Evolutionary conservation across 805 yeast genomes (phyloP).

Genomic region (Huiozyma naganishii): DNA sequence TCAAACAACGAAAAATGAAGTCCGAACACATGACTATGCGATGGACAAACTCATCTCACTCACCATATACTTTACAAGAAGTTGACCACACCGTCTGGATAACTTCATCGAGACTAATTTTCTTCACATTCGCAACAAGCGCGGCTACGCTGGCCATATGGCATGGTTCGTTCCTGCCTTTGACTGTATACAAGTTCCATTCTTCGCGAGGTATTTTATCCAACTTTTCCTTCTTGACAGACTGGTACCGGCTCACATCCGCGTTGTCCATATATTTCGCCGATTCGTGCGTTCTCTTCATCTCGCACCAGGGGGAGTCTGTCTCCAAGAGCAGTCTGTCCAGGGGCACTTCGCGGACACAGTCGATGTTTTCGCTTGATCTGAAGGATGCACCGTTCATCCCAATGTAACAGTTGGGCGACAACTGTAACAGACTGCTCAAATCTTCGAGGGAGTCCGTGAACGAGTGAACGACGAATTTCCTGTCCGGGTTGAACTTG

Average conservation of each 20-base stretch:
- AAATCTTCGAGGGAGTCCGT: constrained; percentile 72
- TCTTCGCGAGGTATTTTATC: constrained; percentile 17
- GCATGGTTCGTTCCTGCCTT: constrained; percentile 90
- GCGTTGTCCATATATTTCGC: constrained; percentile 39
- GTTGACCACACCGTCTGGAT: constrained; percentile 43
- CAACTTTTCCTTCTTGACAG: constrained; percentile 27
- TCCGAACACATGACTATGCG: no score
- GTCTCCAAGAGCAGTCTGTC: constrained; percentile 74
- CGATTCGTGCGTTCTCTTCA: constrained; percentile 72
- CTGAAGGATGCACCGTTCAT: constrained; percentile 90
- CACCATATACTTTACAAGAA: constrained; percentile 34
- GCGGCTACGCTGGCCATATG: constrained; percentile 71
- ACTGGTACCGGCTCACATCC: constrained; percentile 19
- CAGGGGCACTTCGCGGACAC: constrained; percentile 57
- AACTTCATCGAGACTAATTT: constrained; percentile 33
- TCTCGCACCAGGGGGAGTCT: constrained; percentile 98
- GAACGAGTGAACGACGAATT: constrained; percentile 91
- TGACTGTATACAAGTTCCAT: constrained; percentile 38
- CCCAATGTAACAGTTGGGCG: constrained; percentile 44
- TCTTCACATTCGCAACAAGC: constrained; percentile 44
- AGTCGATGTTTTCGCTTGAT: constrained; percentile 60
- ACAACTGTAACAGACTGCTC: constrained; percentile 37
- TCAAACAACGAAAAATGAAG: no score
- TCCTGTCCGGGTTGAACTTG: constrained; percentile 28
- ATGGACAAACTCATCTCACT: not conserved